Evolutionary conservation across 768 basidiomycete species (phyloP), one percentile per base, ranked within the genome.

Genomic region (Suillus cothurnatus): DNA sequence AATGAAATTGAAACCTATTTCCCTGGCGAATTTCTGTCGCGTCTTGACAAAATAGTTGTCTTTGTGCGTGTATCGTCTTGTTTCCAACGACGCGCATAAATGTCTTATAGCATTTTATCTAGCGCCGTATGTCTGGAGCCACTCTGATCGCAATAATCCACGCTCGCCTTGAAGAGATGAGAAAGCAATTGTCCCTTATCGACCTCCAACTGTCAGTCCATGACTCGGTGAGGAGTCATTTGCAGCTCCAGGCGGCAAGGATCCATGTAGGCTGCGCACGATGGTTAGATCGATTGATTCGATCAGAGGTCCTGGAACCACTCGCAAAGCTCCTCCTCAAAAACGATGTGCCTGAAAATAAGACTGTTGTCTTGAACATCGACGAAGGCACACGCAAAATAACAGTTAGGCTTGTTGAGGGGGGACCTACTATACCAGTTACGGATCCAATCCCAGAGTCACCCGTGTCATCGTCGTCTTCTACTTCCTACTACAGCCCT

Each of bases 21-120:
- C 52, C 62, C 62, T 36, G 62, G 45, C 12, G 62, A 63, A 52
- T 63, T 63, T 39, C 15, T 63, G 36, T 52, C 47, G 19, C 62
- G 62, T 19, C 62, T 63, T 34, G 62, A 63, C n/a, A 28, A 63
- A 63, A 52, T 63, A 53, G 62, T 63, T 34, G 52, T 63, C 15
- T 63, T 63, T 39, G 62, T 63, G 38, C 45, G 52, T 52, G 21
- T 38, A 1, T 49, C 28, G 23, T 36, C 36, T 63, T 62, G 9
- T 9, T 34, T 23, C 8, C 6, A 21, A 26, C 12, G 26, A 26
- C 19, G 4, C 6, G 47, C 38, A 38, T 28, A 28, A 38, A 28
- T 52, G 5, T 63, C 62, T 53, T 31, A 31, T 52, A 38, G 12
- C 17, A 3, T 26, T 39, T 55, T 26, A 52, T 63, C 38, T 41